These are phyloP conservation scores for Metschnikowia anglica DNA, from an alignment of 805 yeast species.

Conservation along the genomic window DNA sequence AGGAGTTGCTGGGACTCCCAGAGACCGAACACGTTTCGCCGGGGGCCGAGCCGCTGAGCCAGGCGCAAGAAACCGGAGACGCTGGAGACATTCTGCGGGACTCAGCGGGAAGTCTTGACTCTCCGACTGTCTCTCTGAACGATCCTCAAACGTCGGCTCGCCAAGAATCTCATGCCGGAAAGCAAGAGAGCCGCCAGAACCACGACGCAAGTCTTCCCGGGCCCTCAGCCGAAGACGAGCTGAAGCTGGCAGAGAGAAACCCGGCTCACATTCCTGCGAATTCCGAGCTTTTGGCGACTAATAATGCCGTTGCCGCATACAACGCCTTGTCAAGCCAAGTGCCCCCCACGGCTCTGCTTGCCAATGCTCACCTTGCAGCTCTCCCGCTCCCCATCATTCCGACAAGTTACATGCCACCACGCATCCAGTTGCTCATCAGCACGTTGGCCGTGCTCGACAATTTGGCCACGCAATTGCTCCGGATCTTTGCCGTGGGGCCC, in stretches of 20 bases:
- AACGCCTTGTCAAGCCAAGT: slow-evolving; percentile 40
- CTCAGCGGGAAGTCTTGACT: too few relatives aligned
- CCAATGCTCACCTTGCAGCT: slow-evolving; percentile 56
- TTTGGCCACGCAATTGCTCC: slow-evolving; percentile 73
- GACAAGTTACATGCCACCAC: slow-evolving; percentile 54
- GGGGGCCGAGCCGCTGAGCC: too few relatives aligned
- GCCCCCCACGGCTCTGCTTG: slow-evolving; percentile 35
- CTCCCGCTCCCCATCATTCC: slow-evolving; percentile 59
- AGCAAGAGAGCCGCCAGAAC: too few relatives aligned
- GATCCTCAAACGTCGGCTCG: too few relatives aligned
- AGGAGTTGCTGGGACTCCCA: too few relatives aligned
- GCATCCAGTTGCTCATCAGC: slow-evolving; percentile 63
- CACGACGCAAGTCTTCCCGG: too few relatives aligned
- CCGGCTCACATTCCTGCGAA: slow-evolving; percentile 34
- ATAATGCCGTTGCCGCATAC: slow-evolving; percentile 42
- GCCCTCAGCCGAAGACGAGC: too few relatives aligned
- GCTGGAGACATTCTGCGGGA: too few relatives aligned
- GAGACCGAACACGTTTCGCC: too few relatives aligned
- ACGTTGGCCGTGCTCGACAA: slow-evolving; percentile 78
- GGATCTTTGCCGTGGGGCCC: slow-evolving; percentile 70
- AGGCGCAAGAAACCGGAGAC: too few relatives aligned
- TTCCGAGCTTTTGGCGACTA: slow-evolving; percentile 42
- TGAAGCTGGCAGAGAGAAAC: background rate
- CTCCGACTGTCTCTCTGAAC: too few relatives aligned
- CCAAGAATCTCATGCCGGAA: too few relatives aligned